These are phyloP conservation scores for Lactifluus subvellereus DNA, from an alignment of 768 basidiomycete species.

Conservation along the genomic window DNA sequence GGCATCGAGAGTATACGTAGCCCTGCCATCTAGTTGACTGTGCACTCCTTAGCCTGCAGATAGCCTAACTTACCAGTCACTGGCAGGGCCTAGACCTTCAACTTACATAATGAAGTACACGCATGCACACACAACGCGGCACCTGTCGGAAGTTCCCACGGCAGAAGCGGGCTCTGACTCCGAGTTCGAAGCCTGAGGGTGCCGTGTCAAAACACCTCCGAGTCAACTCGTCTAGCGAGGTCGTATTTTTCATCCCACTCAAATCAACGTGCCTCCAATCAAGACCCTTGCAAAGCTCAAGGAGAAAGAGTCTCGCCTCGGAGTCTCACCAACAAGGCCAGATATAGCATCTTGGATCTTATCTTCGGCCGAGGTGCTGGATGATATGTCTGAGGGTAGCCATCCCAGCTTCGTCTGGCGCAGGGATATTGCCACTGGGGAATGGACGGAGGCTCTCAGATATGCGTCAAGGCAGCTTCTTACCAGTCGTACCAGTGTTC, in stretches of 20 bases:
- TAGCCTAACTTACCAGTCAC: too few species aligned
- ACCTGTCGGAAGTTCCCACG: neutral
- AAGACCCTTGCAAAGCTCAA: slow-evolving; percentile 45
- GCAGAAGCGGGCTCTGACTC: neutral
- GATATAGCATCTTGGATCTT: slow-evolving; percentile 62
- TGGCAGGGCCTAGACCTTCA: too few species aligned
- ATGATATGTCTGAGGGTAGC: slow-evolving; percentile 32
- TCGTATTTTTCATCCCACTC: neutral
- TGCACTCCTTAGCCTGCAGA: too few species aligned
- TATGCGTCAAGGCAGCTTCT: slow-evolving; percentile 48
- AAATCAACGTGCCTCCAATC: slow-evolving; percentile 33
- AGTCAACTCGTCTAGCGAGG: neutral
- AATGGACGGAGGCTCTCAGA: slow-evolving; percentile 52
- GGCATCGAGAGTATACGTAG: too few species aligned
- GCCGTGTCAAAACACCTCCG: neutral
- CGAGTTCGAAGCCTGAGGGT: neutral
- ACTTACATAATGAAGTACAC: too few species aligned
- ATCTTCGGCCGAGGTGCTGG: slow-evolving; percentile 33
- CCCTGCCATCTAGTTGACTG: too few species aligned
- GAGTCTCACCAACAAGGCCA: slow-evolving; percentile 32
- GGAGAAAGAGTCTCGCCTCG: slow-evolving; percentile 36
- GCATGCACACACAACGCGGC: neutral
- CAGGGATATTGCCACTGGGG: slow-evolving; percentile 44
- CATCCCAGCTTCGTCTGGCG: slow-evolving; percentile 39
- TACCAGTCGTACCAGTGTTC: slow-evolving; percentile 46